Percentiles rank a stretch among this genome's conserved stretches.
Evolutionary conservation across 345 rosid species (phyloP).

Genomic region (Schrenkiella parvula): DNA sequence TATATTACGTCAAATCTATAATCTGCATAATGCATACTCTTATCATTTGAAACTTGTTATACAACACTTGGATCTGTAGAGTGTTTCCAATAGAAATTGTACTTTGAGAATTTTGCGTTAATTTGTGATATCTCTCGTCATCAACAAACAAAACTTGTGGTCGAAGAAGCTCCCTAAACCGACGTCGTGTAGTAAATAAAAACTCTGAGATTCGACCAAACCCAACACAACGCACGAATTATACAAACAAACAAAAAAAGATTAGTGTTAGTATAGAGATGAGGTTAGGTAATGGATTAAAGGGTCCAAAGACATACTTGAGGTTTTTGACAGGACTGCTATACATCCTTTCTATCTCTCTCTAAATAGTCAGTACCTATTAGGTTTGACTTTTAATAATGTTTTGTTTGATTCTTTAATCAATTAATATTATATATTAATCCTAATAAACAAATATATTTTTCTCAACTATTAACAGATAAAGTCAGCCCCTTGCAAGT

Average conservation of each 20-base stretch:
- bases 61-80: not conserved
- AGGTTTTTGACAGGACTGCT: slow-evolving; percentile 28
- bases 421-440: not conserved
- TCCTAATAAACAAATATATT: slow-evolving; percentile 6
- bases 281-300: slow-evolving; percentile 36
- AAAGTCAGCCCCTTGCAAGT: slow-evolving; percentile 31
- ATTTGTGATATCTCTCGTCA: not conserved
- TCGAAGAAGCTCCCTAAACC: not conserved
- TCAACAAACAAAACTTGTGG: not conserved
- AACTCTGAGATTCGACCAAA: slow-evolving; percentile 11
- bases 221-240: slow-evolving; percentile 26
- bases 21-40: not conserved
- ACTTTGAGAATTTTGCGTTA: not conserved
- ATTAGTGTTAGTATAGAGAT: slow-evolving; percentile 22
- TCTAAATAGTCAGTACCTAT: slow-evolving; percentile 32
- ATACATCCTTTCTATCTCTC: slow-evolving; percentile 16
- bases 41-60: not conserved
- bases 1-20: too few relatives aligned
- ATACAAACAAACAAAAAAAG: slow-evolving; percentile 18
- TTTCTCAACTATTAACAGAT: not conserved
- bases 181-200: not conserved
- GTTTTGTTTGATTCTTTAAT: slow-evolving; percentile 28
- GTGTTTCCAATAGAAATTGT: not conserved
- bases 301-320: slow-evolving; percentile 21
- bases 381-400: slow-evolving; percentile 34